Percentiles rank a stretch among this genome's conserved stretches.
phyloP scores from a whole-genome alignment of 83 land plant species.

The Picea abies region DNA sequence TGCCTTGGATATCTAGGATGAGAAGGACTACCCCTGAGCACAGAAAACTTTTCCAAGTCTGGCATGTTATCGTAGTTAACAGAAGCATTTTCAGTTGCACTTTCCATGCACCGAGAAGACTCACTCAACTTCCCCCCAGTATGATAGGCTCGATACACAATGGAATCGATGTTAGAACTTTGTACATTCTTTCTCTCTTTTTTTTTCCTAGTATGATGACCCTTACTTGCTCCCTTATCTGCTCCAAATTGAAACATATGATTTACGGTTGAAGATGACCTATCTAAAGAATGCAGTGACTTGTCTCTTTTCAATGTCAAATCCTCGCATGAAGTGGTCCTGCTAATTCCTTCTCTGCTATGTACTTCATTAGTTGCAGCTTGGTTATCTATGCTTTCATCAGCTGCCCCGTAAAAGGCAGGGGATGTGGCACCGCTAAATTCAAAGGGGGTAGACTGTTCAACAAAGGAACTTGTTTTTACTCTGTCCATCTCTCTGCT shows the following conservation, averaged over 20 bases:
- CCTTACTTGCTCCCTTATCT: conserved; percentile 25
- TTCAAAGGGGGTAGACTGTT: background rate
- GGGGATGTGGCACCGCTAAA: background rate
- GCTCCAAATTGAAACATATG: conserved; percentile 35
- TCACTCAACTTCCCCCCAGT: conserved; percentile 24
- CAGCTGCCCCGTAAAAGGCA: background rate
- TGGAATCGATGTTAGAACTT: background rate
- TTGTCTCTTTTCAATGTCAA: conserved; percentile 9
- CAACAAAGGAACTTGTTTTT: background rate
- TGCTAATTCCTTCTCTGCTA: background rate
- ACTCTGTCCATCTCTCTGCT: background rate
- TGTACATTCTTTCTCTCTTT: background rate
- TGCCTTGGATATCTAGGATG: conserved; percentile 13
- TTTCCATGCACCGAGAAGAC: conserved; percentile 10
- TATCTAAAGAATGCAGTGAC: conserved; percentile 12
- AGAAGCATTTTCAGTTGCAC: conserved; percentile 22
- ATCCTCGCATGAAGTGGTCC: background rate
- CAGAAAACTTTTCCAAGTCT: conserved; percentile 11
- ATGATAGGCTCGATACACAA: background rate
- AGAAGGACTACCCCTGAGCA: conserved; percentile 40
- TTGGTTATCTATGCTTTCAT: background rate
- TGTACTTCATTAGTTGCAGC: background rate
- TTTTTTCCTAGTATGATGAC: conserved; percentile 29
- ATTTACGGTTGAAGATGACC: conserved; percentile 13
- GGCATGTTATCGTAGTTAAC: conserved; percentile 20